Conservation (phyloP, 1,284 basidiomycete genomes). For the Mycena sp. region DNA sequence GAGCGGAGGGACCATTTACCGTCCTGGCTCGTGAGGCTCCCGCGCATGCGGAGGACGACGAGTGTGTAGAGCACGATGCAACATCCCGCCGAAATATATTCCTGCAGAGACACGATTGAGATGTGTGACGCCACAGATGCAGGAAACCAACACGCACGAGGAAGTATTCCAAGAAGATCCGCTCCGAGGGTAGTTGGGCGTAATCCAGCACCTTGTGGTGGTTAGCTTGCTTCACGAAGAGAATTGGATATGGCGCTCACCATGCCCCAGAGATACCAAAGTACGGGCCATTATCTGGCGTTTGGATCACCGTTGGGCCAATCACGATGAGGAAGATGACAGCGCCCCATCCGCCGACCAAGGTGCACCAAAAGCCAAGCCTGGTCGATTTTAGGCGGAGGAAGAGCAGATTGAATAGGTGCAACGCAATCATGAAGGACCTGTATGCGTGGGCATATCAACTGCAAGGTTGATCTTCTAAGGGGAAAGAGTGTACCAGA, state of each 20-base stretch:
- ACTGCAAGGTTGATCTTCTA: too few relatives aligned
- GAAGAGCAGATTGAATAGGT: constrained; percentile 55
- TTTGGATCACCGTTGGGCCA: constrained; percentile 49
- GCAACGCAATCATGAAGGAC: constrained; percentile 51
- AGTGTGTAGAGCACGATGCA: constrained; percentile 43
- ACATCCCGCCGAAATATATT: constrained; percentile 44
- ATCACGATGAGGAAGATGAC: constrained; percentile 45
- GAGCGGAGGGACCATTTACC: constrained; percentile 40
- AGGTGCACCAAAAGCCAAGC: constrained; percentile 37
- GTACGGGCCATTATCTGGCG: constrained; percentile 46
- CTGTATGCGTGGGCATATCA: too few relatives aligned
- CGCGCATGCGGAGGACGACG: constrained; percentile 46
- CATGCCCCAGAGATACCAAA: constrained; percentile 55
- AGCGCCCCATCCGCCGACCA: constrained; percentile 47
- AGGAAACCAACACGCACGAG: constrained; percentile 45
- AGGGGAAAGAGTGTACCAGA: constrained; percentile 34
- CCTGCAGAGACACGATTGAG: constrained; percentile 29
- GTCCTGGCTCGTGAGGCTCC: constrained; percentile 39
- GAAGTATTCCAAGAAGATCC: constrained; percentile 57
- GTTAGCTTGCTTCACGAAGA: neutral
- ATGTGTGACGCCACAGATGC: neutral
- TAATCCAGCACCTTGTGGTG: constrained; percentile 56
- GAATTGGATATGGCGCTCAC: constrained; percentile 28
- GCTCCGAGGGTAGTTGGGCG: constrained; percentile 51
- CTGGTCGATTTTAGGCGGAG: constrained; percentile 41